Evolutionary conservation across 2,329 filamentous ascomycete genomes (phyloP).

Genomic region (Byssochlamys sp.): DNA sequence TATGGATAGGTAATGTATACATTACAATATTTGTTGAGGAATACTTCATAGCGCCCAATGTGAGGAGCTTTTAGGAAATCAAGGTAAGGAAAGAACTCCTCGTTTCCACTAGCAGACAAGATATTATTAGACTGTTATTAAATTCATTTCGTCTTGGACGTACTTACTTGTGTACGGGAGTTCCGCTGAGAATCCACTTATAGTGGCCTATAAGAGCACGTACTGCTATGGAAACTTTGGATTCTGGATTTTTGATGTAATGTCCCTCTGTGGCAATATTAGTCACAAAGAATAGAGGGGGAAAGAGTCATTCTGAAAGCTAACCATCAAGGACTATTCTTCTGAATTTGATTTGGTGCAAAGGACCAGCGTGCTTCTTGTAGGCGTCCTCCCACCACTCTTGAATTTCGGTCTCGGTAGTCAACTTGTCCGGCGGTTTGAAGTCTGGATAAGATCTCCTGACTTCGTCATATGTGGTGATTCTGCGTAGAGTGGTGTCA

Average conservation of each 20-base stretch:
- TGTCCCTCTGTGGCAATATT: conserved; percentile 19
- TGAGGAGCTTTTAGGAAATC: conserved; percentile 26
- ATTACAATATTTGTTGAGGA: conserved; percentile 17
- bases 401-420: conserved; percentile 10
- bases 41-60: conserved; percentile 14
- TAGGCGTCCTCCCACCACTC: conserved; percentile 18
- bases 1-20: conserved; percentile 6
- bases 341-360: conserved; percentile 28
- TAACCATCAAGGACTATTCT: conserved; percentile 34
- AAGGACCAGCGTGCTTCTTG: conserved; percentile 16
- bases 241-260: conserved; percentile 26
- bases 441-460: conserved; percentile 22
- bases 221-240: conserved; percentile 27
- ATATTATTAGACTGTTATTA: neutral
- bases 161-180: conserved; percentile 29
- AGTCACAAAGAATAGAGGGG: neutral
- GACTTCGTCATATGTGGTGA: conserved; percentile 32
- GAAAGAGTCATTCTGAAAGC: neutral
- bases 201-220: conserved; percentile 24
- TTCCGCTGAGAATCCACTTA: conserved; percentile 33
- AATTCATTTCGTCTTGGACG: neutral
- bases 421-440: conserved; percentile 9
- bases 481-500: conserved; percentile 10
- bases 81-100: conserved; percentile 33
- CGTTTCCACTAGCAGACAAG: conserved; percentile 13